A percentile compares a stretch with the other conserved stretches of the same genome.
Conservation (phyloP, 1,139 yeast species). For the Pichiaceae sp. region DNA sequence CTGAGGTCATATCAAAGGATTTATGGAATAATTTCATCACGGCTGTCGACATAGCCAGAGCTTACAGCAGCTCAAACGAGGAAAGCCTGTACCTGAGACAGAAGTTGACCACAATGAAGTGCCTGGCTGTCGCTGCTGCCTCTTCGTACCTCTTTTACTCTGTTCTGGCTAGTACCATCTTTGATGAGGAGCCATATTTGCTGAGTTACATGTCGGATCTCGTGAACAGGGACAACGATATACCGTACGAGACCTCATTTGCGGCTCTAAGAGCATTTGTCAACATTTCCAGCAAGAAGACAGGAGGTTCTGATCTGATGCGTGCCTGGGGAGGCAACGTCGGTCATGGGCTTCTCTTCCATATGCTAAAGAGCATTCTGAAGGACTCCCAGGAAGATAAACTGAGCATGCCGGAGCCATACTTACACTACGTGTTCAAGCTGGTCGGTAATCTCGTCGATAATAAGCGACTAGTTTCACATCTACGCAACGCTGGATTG, state of each 20-base stretch:
- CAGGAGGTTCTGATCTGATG: constrained; percentile 71
- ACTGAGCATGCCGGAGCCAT: constrained; percentile 36
- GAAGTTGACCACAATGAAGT: constrained; percentile 54
- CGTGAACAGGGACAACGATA: constrained; percentile 46
- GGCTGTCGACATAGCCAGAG: constrained; percentile 59
- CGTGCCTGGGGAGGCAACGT: constrained; percentile 87
- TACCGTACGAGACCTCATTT: constrained; percentile 43
- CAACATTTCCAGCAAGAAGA: constrained; percentile 58
- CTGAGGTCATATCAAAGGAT: constrained; percentile 49
- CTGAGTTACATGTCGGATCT: constrained; percentile 65
- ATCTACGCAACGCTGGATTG: constrained; percentile 62
- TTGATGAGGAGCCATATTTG: constrained; percentile 70
- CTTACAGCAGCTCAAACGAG: constrained; percentile 49
- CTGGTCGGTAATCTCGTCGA: constrained; percentile 51
- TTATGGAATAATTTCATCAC: constrained; percentile 59
- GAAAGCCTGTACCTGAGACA: constrained; percentile 51
- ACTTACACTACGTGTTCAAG: constrained; percentile 46
- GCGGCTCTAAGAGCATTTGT: constrained; percentile 66
- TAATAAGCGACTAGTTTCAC: constrained; percentile 39
- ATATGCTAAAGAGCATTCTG: constrained; percentile 55
- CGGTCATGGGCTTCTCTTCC: constrained; percentile 75
- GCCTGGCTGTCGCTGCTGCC: constrained; percentile 53
- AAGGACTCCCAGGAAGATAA: constrained; percentile 34
- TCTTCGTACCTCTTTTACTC: constrained; percentile 44
- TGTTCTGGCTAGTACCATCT: constrained; percentile 53